Evolutionary conservation across 108 stramenopile species (phyloP).

Genomic region (Cyclotella kingstonii): DNA sequence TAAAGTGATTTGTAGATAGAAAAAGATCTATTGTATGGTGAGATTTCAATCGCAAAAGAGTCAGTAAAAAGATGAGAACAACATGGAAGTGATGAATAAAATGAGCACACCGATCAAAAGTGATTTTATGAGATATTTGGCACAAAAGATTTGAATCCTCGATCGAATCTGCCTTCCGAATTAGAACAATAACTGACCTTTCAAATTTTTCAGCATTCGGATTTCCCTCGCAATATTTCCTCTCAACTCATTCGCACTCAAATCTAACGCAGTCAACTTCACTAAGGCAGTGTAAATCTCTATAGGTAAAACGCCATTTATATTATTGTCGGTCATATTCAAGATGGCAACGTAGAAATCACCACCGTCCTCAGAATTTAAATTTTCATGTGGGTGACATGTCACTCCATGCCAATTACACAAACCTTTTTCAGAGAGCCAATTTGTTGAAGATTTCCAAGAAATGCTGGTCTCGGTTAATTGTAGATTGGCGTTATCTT

Average conservation of each 20-base stretch:
- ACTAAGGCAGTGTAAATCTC: conserved; percentile 41
- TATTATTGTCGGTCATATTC: conserved; percentile 55
- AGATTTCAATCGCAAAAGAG: not conserved
- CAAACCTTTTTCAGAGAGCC: conserved; percentile 25
- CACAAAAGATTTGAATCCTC: no score
- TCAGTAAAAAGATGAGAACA: not conserved
- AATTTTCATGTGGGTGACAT: conserved; percentile 24
- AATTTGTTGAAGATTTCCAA: conserved; percentile 24
- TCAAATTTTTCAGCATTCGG: conserved; percentile 30
- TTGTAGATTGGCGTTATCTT: not conserved
- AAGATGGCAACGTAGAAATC: conserved; percentile 37
- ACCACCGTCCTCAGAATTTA: conserved; percentile 8
- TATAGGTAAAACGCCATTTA: conserved; percentile 51
- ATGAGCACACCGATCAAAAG: no score
- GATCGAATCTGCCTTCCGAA: not conserved
- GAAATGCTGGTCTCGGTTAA: not conserved
- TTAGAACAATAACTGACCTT: conserved; percentile 29
- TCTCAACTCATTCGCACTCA: conserved; percentile 47
- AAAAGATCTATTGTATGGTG: conserved; percentile 4
- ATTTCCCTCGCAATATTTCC: conserved; percentile 42
- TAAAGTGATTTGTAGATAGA: conserved; percentile 18
- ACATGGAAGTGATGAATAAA: no score
- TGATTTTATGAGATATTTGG: no score
- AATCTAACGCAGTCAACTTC: conserved; percentile 37
- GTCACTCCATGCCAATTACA: conserved; percentile 38